Conservation (phyloP, 179 eudicot genomes). For the Drosera spatulata region DNA sequence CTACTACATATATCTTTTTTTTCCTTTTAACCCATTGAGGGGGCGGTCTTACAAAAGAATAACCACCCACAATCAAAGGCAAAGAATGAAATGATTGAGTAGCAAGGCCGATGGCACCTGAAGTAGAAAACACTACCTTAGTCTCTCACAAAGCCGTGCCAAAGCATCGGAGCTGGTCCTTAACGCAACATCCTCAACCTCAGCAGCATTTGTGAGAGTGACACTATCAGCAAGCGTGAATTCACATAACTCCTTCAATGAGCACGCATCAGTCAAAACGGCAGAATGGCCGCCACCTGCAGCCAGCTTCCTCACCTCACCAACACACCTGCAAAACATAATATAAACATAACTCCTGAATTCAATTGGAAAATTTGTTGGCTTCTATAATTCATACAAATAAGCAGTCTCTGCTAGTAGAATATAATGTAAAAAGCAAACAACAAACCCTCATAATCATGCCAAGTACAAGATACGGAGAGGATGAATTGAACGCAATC, state of each 20-base stretch:
- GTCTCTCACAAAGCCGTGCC: slow-evolving; percentile 82
- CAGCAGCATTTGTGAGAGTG: slow-evolving; percentile 60
- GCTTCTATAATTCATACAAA: too few species aligned
- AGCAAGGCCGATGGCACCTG: too few species aligned
- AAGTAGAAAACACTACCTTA: slow-evolving; percentile 36
- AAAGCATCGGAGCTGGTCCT: slow-evolving; percentile 89
- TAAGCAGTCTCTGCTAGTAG: too few species aligned
- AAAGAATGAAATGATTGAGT: too few species aligned
- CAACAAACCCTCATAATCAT: not conserved
- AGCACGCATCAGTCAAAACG: slow-evolving; percentile 91
- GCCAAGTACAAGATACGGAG: too few species aligned
- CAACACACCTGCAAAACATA: slow-evolving; percentile 72
- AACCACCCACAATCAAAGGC: too few species aligned
- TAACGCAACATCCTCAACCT: slow-evolving; percentile 72
- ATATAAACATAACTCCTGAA: not conserved
- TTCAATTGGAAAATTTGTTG: not conserved
- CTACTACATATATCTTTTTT: too few species aligned
- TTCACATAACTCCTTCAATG: slow-evolving; percentile 89
- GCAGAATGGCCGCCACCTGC: slow-evolving; percentile 99
- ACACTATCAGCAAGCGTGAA: slow-evolving; percentile 78
- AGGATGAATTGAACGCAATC: not conserved
- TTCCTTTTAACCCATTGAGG: too few species aligned
- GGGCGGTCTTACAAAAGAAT: too few species aligned
- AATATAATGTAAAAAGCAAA: not conserved
- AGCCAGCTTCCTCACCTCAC: slow-evolving; percentile 86